These are phyloP conservation scores for Psilocybe cubensis DNA, from an alignment of 768 basidiomycete genomes.

Conservation along the genomic window DNA sequence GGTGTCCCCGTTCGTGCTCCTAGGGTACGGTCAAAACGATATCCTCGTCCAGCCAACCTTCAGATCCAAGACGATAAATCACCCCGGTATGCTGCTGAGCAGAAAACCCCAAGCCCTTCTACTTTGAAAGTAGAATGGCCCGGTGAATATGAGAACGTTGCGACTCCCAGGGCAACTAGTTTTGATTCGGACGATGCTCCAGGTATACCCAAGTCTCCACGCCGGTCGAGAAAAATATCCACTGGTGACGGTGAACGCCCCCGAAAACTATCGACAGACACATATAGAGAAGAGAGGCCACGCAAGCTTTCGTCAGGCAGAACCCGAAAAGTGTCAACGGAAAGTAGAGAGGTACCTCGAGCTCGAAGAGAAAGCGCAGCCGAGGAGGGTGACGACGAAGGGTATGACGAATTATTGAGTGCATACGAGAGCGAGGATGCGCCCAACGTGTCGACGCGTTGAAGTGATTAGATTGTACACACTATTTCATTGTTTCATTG, in stretches of 20 bases:
- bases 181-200: conserved; percentile 45
- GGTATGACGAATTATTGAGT: conserved; percentile 77
- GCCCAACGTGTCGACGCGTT: conserved; percentile 14
- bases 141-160: conserved; percentile 44
- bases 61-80: conserved; percentile 41
- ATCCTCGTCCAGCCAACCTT: conserved; percentile 50
- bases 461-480: conserved; percentile 10
- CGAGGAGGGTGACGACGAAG: conserved; percentile 78
- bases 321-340: conserved; percentile 51
- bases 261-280: conserved; percentile 38
- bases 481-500: not conserved
- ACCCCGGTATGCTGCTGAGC: conserved; percentile 28
- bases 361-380: conserved; percentile 63
- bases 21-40: conserved; percentile 58
- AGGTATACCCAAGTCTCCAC: conserved; percentile 30
- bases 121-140: conserved; percentile 57
- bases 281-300: conserved; percentile 31
- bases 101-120: conserved; percentile 46
- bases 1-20: conserved; percentile 39
- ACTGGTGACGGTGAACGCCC: conserved; percentile 33
- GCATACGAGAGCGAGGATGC: conserved; percentile 82
- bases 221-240: conserved; percentile 45
- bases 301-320: conserved; percentile 51
- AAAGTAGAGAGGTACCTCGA: conserved; percentile 40
- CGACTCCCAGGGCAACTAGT: conserved; percentile 59